Evolutionary conservation across 768 basidiomycete genomes (phyloP), one percentile per base, ranked within the genome.

Genomic region (Galerina marginata): DNA sequence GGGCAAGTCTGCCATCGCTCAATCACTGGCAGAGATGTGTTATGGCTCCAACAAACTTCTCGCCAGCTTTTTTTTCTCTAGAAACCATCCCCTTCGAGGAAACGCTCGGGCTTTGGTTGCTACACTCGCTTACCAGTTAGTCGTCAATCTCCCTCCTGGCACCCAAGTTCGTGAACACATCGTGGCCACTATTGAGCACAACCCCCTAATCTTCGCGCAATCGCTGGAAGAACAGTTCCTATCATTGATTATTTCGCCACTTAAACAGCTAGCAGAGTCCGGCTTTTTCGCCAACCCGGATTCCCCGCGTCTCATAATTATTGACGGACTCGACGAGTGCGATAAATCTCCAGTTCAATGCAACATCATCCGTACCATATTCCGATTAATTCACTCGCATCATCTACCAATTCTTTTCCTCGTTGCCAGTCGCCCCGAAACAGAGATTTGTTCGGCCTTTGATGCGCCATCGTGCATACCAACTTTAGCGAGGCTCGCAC

Each of bases 281-380:
- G 43, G 29, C 4, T 29, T 29, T 29, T 5, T 38, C 47, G n/a
- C 23, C 4, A n/a, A 45, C 11, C 20, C 16, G 14, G 29, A 38
- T 20, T 23, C 52, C 36, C 49, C 49, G 1, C 37, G 49, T 2
- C 43, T 67, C n/a, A 48, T 67, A n/a, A 36, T 51, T 25, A 68
- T 72, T n/a, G 70, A 72, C 44, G 70, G 69, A 14, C 51, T 72
- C 0, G 71, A 71, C 49, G 70, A 67, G 40, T 69, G 67, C 25
- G n/a, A 56, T 2, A 51, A 29, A 0, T 14, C 49, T 1, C 38
- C 42, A 25, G 44, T 44, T 2, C 69, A 68, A 36, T 46, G 33
- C 11, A 46, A 43, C 15, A 59, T 69, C 15, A 51, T 69, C 9
- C 15, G 25, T 4, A 12, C 29, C 10, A 47, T 69, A n/a, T 11